Conservation (phyloP, 2,329 filamentous ascomycete species). For the Phialophora macrospora region DNA sequence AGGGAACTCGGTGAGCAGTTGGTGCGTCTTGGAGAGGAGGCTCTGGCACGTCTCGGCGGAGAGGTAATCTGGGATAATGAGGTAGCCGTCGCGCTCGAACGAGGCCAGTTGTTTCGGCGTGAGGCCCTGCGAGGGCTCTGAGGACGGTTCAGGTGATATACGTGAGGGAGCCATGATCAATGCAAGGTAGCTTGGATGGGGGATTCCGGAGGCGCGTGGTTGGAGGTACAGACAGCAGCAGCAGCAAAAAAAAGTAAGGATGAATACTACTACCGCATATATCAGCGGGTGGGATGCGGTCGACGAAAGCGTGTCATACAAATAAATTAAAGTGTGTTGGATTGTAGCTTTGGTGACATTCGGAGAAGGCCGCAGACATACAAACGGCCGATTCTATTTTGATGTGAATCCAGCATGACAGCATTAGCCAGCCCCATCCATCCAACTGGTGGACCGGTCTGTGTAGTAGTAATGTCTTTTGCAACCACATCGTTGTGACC, state of each 20-base stretch:
- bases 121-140: conserved; percentile 29
- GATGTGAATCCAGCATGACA: background rate
- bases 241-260: background rate
- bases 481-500: background rate
- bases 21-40: conserved; percentile 75
- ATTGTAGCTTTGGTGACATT: background rate
- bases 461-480: background rate
- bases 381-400: background rate
- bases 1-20: conserved; percentile 74
- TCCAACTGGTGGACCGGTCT: no score
- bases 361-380: background rate
- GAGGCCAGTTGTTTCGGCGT: conserved; percentile 36
- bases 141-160: conserved; percentile 29
- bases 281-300: background rate
- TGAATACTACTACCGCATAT: background rate
- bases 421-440: background rate
- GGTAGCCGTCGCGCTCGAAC: conserved; percentile 81
- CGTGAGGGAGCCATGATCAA: conserved; percentile 31
- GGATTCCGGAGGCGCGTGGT: no score
- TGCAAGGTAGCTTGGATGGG: background rate
- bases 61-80: conserved; percentile 81
- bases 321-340: background rate
- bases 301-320: background rate
- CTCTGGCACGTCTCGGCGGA: conserved; percentile 46
- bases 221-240: background rate